A percentile compares a stretch with the other conserved stretches of the same genome.
Evolutionary conservation across 352 stramenopile genomes (phyloP).

Genomic region (Phytopythium chamaehyphon): DNA sequence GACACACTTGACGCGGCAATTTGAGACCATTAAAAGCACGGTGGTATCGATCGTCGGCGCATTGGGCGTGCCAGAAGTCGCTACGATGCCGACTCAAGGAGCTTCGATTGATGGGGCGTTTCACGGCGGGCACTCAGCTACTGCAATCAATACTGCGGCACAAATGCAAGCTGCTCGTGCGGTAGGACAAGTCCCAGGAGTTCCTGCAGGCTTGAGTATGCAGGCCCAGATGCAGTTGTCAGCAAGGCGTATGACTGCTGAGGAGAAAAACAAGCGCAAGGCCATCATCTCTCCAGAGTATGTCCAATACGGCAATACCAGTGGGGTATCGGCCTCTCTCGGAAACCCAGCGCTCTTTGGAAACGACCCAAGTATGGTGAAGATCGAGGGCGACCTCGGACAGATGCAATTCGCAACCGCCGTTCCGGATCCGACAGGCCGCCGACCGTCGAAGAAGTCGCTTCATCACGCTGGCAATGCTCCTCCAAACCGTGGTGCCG

Average conservation of each 20-base stretch:
- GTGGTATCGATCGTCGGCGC: constrained; percentile 40
- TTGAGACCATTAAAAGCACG: constrained; percentile 47
- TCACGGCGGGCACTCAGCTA: too few species aligned
- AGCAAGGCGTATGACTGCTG: constrained; percentile 35
- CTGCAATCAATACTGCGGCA: too few species aligned
- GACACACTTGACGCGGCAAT: constrained; percentile 33
- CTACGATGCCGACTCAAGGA: too few species aligned
- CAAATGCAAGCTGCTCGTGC: not conserved
- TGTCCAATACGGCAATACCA: constrained; percentile 55
- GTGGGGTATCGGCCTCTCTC: constrained; percentile 7
- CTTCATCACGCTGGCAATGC: constrained; percentile 36
- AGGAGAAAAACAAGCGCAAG: constrained; percentile 83
- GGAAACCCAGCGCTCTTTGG: not conserved
- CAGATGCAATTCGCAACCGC: constrained; percentile 41
- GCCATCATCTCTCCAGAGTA: constrained; percentile 81
- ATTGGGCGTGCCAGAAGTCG: constrained; percentile 15
- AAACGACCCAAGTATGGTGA: constrained; percentile 10
- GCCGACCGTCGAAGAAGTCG: constrained; percentile 63
- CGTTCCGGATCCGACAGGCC: constrained; percentile 51
- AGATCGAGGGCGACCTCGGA: constrained; percentile 17
- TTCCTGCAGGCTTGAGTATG: constrained; percentile 14
- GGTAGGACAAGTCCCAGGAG: not conserved
- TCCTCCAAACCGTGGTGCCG: constrained; percentile 2
- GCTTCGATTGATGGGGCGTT: too few species aligned
- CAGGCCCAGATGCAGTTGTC: constrained; percentile 45